A percentile compares a stretch with the other conserved stretches of the same genome.
Conservation (phyloP, 805 yeast species). For the Cyberlindnera galapagoensis region DNA sequence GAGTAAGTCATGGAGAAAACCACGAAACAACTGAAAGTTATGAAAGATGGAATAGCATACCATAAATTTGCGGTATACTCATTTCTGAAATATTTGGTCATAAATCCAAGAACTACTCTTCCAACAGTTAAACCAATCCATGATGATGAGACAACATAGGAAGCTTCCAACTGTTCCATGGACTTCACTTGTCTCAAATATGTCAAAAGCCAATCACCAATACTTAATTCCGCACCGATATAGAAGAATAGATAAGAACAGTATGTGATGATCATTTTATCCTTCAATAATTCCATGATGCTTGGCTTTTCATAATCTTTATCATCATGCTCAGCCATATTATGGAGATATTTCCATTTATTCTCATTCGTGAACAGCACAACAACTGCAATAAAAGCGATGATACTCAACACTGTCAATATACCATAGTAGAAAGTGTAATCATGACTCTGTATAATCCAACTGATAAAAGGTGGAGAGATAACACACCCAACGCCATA, state of each 20-base stretch:
- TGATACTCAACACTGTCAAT: constrained; percentile 7
- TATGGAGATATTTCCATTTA: constrained; percentile 26
- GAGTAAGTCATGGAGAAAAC: constrained; percentile 8
- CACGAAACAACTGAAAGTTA: constrained; percentile 21
- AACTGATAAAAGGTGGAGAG: constrained; percentile 59
- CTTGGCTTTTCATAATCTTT: constrained; percentile 15
- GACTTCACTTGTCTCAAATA: constrained; percentile 50
- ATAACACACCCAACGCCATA: constrained; percentile 71
- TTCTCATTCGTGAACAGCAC: constrained; percentile 43
- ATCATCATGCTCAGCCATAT: constrained; percentile 13
- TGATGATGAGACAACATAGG: constrained; percentile 62
- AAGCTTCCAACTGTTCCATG: constrained; percentile 40
- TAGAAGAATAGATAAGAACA: constrained; percentile 53
- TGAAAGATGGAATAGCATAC: constrained; percentile 30
- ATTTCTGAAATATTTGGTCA: constrained; percentile 39
- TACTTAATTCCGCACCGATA: constrained; percentile 62
- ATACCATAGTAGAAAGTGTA: constrained; percentile 8
- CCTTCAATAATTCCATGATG: constrained; percentile 20
- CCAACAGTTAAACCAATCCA: constrained; percentile 72
- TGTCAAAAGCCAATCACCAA: constrained; percentile 69
- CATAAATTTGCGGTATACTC: constrained; percentile 34
- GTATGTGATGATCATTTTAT: constrained; percentile 37
- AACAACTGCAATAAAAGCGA: constrained; percentile 24
- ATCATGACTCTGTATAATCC: constrained; percentile 26
- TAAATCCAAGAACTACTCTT: constrained; percentile 50